phyloP scores from a whole-genome alignment of 345 rosid species.

The Syzygium aromaticum region DNA sequence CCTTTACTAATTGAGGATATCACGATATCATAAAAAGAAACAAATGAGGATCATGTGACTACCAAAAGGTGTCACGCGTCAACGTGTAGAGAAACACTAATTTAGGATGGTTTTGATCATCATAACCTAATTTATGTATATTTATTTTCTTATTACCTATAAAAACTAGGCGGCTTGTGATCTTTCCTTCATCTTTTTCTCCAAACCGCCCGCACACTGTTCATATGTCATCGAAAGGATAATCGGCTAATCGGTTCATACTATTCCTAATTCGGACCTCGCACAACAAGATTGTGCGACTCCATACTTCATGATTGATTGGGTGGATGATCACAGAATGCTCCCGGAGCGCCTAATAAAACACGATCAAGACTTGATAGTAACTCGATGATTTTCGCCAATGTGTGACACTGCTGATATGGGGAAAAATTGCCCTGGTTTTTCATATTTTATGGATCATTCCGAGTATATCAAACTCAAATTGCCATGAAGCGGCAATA shows the following conservation, averaged over 20 bases:
- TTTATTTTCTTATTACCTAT: neutral
- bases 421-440: neutral
- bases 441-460: too few species aligned
- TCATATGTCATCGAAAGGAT: neutral
- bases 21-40: too few species aligned
- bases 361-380: neutral
- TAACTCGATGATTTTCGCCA: neutral
- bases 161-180: neutral
- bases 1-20: neutral
- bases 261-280: neutral
- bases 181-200: neutral
- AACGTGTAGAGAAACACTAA: neutral
- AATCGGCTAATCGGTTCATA: neutral
- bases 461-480: neutral
- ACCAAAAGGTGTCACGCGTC: neutral
- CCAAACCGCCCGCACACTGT: neutral
- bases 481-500: neutral
- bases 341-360: neutral
- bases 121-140: too few species aligned
- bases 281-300: neutral
- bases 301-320: neutral
- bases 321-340: neutral
- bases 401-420: neutral
- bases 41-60: neutral
- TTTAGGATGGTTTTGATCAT: too few species aligned